These are phyloP conservation scores for Ephemerocybe angulata DNA, from an alignment of 768 basidiomycete species.

Conservation along the genomic window DNA sequence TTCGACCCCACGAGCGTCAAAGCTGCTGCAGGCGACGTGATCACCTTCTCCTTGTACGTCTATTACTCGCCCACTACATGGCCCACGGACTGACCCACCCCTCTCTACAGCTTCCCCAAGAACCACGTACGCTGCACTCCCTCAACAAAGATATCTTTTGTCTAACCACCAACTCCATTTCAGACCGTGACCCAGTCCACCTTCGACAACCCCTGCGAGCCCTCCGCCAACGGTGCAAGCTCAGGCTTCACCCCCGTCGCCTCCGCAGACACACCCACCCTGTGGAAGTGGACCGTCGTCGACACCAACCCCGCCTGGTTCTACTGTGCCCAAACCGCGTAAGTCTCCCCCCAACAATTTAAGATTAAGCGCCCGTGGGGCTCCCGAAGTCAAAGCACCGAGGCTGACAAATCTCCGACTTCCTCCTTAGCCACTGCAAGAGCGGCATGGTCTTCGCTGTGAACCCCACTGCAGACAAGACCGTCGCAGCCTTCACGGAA, in stretches of 20 bases:
- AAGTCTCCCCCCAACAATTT: too few species aligned
- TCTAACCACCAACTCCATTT: background rate
- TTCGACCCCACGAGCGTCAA: slow-evolving; percentile 39
- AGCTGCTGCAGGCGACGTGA: slow-evolving; percentile 42
- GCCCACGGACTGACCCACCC: background rate
- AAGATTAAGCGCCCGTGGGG: slow-evolving; percentile 19
- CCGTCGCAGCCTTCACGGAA: slow-evolving; percentile 46
- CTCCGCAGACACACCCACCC: slow-evolving; percentile 31
- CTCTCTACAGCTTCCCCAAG: slow-evolving; percentile 31
- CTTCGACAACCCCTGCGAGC: slow-evolving; percentile 50
- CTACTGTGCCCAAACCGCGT: slow-evolving; percentile 49
- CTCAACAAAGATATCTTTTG: background rate
- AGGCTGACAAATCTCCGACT: too few species aligned
- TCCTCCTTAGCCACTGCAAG: slow-evolving; percentile 39
- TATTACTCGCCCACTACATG: background rate
- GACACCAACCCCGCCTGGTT: slow-evolving; percentile 56
- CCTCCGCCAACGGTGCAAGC: slow-evolving; percentile 34
- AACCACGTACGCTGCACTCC: slow-evolving; percentile 38
- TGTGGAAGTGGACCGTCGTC: slow-evolving; percentile 45
- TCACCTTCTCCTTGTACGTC: slow-evolving; percentile 53
- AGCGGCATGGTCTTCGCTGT: slow-evolving; percentile 61
- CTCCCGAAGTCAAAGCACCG: too few species aligned
- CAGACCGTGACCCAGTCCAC: slow-evolving; percentile 61
- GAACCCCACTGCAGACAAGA: slow-evolving; percentile 46
- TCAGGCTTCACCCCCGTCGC: slow-evolving; percentile 49